Base-by-base conservation (phyloP, 805 yeast species). In the baker's yeast (Saccharomyces cerevisiae) region DNA sequence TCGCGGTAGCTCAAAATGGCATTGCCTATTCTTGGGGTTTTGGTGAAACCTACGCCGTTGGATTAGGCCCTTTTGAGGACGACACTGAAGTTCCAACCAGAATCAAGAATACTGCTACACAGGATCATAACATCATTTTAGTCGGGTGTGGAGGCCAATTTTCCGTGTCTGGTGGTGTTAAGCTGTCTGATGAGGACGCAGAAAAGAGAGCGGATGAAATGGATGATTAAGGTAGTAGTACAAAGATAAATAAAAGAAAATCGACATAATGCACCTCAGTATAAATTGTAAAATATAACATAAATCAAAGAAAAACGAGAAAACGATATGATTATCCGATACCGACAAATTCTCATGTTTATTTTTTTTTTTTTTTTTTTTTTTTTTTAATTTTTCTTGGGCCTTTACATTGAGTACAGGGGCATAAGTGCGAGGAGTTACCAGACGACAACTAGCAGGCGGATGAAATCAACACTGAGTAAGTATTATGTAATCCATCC, bases 131-230 rank as follows among this genome's bases (percentile, higher is more conserved):
- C 58, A 89, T 94, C 61, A 67, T 75, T 47, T 59, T 82, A 48
- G 79, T 87, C 58, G 91, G 96, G n/a, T 94, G 94, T 49, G 99
- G 99, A 57, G 99, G 98, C 24, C 99, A 94, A 73, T 94, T 89
- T 66, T 86, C 96, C 52, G 85, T 90, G 8, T 80, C 92, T 67
- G 97, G 90, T 46, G 97, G 98, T 53, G 70, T 78, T 1, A 73
- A 71, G 53, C 55, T 74, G 51, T 63, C 70, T 21, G 76, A 73
- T 10, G 73, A 71, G 53, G 78, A 70, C 32, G 64, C 70, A 13
- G 78, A 73, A 50, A 69, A 73, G 53, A 71, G 79, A 62, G 77
- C 74, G 43, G 77, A 75, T 36, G 81, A 80, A 62, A 65, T 77
- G 59, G 82, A 80, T 55, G 79, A 75, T 52, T 84, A 80, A 56